These are phyloP conservation scores for Neoconidiobolus thromboides DNA, from an alignment of 371 early-diverging fungal species.

Conservation along the genomic window DNA sequence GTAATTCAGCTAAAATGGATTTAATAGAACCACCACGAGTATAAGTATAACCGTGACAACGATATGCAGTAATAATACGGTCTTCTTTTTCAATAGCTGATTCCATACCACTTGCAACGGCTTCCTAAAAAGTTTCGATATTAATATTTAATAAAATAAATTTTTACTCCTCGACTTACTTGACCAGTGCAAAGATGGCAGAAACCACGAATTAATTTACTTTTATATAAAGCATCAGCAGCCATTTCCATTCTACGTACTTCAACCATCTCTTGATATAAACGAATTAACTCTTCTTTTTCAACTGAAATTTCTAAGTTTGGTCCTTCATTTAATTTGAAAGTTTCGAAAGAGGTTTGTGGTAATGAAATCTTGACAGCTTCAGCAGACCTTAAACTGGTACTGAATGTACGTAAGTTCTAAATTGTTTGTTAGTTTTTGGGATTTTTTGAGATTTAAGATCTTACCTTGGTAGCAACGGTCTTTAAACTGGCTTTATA, in stretches of 20 bases:
- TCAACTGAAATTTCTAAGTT: constrained; percentile 29
- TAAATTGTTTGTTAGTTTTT: too few species aligned
- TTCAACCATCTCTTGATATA: constrained; percentile 74
- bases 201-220: constrained; percentile 95
- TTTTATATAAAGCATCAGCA: constrained; percentile 89
- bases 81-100: constrained; percentile 71
- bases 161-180: constrained; percentile 18
- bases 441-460: too few species aligned
- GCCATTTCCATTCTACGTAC: constrained; percentile 91
- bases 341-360: constrained; percentile 2
- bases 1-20: constrained; percentile 70
- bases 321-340: constrained; percentile 25
- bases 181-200: constrained; percentile 98
- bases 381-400: too few species aligned
- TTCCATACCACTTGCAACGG: constrained; percentile 92
- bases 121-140: constrained; percentile 41
- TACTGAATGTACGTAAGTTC: too few species aligned
- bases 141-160: not conserved
- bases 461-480: too few species aligned
- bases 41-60: constrained; percentile 97
- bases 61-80: constrained; percentile 93
- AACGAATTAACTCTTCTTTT: constrained; percentile 49
- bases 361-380: not conserved
- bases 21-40: constrained; percentile 64
- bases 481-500: too few species aligned